A percentile compares a stretch with the other conserved stretches of the same genome.
Conservation (phyloP, 441 rosid species). For the Brassica balearica region DNA sequence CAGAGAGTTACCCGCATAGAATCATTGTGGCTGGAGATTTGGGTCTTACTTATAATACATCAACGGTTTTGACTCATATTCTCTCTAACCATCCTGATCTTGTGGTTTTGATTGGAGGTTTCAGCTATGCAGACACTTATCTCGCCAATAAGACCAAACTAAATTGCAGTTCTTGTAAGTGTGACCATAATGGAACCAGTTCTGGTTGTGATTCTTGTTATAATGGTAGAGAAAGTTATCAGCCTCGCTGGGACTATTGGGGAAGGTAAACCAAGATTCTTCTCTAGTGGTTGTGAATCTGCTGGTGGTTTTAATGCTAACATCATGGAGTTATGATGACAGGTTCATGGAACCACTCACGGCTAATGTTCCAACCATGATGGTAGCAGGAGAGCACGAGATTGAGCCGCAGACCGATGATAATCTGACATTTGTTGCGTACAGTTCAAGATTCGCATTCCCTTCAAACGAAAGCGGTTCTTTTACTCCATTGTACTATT, state of each 20-base stretch:
- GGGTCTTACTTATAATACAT: slow-evolving; percentile 82
- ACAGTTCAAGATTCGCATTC: slow-evolving; percentile 78
- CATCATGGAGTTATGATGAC: slow-evolving; percentile 26
- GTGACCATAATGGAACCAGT: slow-evolving; percentile 21
- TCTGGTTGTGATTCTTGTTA: slow-evolving; percentile 28
- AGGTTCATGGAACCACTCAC: slow-evolving; percentile 76
- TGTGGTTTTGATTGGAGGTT: slow-evolving; percentile 73
- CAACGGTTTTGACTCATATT: slow-evolving; percentile 63
- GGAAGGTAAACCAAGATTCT: slow-evolving; percentile 61
- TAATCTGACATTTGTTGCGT: slow-evolving; percentile 65
- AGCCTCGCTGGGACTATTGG: slow-evolving; percentile 98
- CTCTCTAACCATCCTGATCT: slow-evolving; percentile 77
- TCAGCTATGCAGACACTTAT: slow-evolving; percentile 75
- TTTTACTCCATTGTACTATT: slow-evolving; percentile 72
- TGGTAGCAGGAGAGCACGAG: slow-evolving; percentile 76
- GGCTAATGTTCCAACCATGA: slow-evolving; percentile 70
- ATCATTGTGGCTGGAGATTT: slow-evolving; percentile 75
- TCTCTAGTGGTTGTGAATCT: slow-evolving; percentile 5
- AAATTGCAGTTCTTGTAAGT: slow-evolving; percentile 59
- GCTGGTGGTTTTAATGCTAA: slow-evolving; percentile 16
- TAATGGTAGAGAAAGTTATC: slow-evolving; percentile 57
- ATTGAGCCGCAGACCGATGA: slow-evolving; percentile 58
- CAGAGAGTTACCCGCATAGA: slow-evolving; percentile 62
- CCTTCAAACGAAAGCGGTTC: slow-evolving; percentile 77
- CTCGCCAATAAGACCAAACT: slow-evolving; percentile 69